Percentiles rank a stretch among this genome's conserved stretches.
Evolutionary conservation across 257 asterid genomes (phyloP).

Genomic region (Ophiorrhiza pumila): DNA sequence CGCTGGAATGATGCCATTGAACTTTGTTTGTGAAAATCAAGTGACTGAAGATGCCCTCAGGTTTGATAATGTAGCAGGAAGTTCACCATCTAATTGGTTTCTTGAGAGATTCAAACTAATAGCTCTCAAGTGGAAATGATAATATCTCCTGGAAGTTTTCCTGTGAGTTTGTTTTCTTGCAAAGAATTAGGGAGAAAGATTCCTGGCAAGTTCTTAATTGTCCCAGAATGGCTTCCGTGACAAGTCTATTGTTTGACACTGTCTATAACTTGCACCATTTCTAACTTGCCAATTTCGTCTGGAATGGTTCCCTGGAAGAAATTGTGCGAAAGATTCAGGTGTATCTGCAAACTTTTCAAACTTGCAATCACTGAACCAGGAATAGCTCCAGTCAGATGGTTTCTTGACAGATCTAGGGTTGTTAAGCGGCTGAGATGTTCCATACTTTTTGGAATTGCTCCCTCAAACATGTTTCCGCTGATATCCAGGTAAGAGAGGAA

Average conservation of each 20-base stretch:
- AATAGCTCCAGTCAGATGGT: slow-evolving; percentile 49
- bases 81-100: slow-evolving; percentile 46
- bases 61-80: slow-evolving; percentile 44
- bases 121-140: slow-evolving; percentile 41
- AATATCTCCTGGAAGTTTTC: slow-evolving; percentile 37
- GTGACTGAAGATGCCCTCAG: slow-evolving; percentile 36
- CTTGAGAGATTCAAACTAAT: slow-evolving; percentile 55
- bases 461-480: slow-evolving; percentile 64
- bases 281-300: slow-evolving; percentile 48
- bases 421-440: slow-evolving; percentile 37
- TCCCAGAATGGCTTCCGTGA: slow-evolving; percentile 52
- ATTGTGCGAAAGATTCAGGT: slow-evolving; percentile 67
- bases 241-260: too few relatives aligned
- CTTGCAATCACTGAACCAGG: slow-evolving; percentile 44
- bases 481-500: slow-evolving; percentile 54
- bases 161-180: slow-evolving; percentile 56
- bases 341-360: slow-evolving; percentile 57
- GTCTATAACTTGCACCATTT: slow-evolving; percentile 76
- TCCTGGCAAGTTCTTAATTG: slow-evolving; percentile 55
- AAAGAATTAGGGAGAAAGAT: slow-evolving; percentile 55
- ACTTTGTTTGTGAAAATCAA: slow-evolving; percentile 67
- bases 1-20: slow-evolving; percentile 61
- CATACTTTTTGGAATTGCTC: slow-evolving; percentile 53
- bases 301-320: slow-evolving; percentile 55
- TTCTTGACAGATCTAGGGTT: slow-evolving; percentile 56